Percentiles rank a stretch among this genome's conserved stretches.
These are phyloP conservation scores for Termitomyces sp. DNA, from an alignment of 768 basidiomycete species.

Conservation along the genomic window DNA sequence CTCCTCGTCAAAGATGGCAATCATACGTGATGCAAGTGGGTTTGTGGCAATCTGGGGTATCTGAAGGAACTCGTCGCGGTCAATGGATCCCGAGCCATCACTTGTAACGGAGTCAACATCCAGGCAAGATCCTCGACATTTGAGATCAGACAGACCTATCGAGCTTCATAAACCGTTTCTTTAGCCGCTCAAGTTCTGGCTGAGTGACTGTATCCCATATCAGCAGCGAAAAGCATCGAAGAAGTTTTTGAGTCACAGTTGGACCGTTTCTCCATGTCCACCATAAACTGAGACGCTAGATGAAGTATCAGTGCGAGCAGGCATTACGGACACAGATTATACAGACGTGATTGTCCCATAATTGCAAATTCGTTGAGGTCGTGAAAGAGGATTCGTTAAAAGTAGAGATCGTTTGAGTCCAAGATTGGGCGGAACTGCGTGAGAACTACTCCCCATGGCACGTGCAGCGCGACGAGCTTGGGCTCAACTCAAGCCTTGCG, in stretches of 20 bases:
- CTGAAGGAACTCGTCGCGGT: constrained; percentile 97
- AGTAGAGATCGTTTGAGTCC: not conserved
- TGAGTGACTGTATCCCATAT: constrained; percentile 69
- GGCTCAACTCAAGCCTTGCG: too few species aligned
- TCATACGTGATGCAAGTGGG: constrained; percentile 94
- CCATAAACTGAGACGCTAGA: constrained; percentile 89
- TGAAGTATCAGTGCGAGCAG: constrained; percentile 5
- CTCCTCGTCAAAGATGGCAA: constrained; percentile 99
- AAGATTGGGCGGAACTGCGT: constrained; percentile 5
- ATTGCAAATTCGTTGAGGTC: constrained; percentile 1
- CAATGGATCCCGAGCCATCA: constrained; percentile 96
- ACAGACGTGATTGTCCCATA: constrained; percentile 83
- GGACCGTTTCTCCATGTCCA: constrained; percentile 95
- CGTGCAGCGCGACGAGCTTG: constrained; percentile 1
- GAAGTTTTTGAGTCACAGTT: constrained; percentile 68
- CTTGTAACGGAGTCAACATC: constrained; percentile 30
- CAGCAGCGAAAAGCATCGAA: not conserved
- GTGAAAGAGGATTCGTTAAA: not conserved
- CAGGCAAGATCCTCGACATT: not conserved
- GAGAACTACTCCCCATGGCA: constrained; percentile 1
- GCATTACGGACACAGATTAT: not conserved
- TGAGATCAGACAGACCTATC: constrained; percentile 57
- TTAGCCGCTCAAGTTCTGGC: constrained; percentile 88
- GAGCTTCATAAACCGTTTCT: constrained; percentile 99
- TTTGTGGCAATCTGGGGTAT: constrained; percentile 99